Base-by-base conservation (phyloP, 495 filamentous ascomycete genomes). In the Aspergillus wentii region DNA sequence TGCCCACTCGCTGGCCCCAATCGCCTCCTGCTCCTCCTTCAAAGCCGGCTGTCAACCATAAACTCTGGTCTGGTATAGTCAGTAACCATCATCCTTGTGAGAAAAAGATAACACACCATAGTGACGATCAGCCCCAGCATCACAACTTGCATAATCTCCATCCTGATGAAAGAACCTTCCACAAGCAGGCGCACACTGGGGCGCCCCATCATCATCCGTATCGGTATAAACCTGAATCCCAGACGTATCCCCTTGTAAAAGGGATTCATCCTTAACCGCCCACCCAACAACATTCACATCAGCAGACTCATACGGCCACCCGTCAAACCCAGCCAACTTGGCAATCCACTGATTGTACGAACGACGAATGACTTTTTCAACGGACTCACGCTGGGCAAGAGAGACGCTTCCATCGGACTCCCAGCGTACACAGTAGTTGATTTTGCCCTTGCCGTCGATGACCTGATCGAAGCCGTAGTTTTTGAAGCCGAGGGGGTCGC, bases 401-500 rank as follows among this genome's bases (percentile, higher is more conserved):
- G 35, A 35, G 30, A 48, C 35, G 15, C 40, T 26, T 21, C 40
- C 16, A 11, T 15, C 22, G 3, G 35, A 40, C 26, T 48, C 45
- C 45, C 45, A 48, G 10, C 45, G 45, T 15, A 48, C 45, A 29
- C 45, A 48, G 40, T 48, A 48, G 35, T 48, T 48, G 31, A 48
- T 48, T 11, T 43, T 48, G 10, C 45, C 45, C 1, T 33, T 29
- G 30, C 39, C 45, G 10, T 33, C 45, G 11, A 48, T 48, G 8
- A 48, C 45, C 23, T 48, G 45, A 35, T 48, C 45, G 35, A 32
- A 48, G 7, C 45, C 45, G 35, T 48, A 48, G 45, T 48, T 48
- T 9, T 34, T 17, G 45, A 48, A 48, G 13, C 45, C 45, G 25
- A 48, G 45, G 1, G 45, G 13, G 31, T 48, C 45, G 30, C 7